Base-by-base conservation (phyloP, 2,329 filamentous ascomycete genomes). In the Gyromitra esculenta region DNA sequence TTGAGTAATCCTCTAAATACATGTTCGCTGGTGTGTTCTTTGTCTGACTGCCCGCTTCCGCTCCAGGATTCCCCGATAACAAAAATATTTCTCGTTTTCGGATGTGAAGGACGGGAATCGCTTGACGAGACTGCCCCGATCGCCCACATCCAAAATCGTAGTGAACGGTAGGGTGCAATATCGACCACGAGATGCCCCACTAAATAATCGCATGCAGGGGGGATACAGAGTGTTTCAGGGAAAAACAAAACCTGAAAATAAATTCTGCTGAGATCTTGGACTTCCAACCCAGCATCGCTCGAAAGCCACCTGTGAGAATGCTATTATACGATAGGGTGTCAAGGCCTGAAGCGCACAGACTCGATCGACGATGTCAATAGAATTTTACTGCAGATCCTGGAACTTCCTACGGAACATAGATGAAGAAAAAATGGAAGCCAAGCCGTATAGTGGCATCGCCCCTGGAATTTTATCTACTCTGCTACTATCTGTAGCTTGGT, bases 131-230 rank as follows among this genome's bases (percentile, higher is more conserved):
- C 65, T 69, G 31, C 52, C n/a, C 70, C 72, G 71, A 74, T 74
- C 64, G 71, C 65, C 65, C 41, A 71, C 59, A 71, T 66, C 52
- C 31, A 48, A 59, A 71, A 70, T 52, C 72, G 50, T 59, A 63
- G 59, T 48, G 48, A 75, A 57, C 57, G 21, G 60, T 64, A 56
- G 52, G 70, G 62, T 48, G 59, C 39, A 59, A 57, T 39, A 64
- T 70, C 65, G 70, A 68, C 59, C 65, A 74, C 57, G 72, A 71
- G 66, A 75, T 75, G 72, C 37, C 71, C 57, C 54, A 8, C 56
- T 11, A 39, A 68, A 41, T 13, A 50, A 64, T 70, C 65, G 21
- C 52, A 59, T 75, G 72, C 67, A 75, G 66, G 63, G 72, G 65
- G 41, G 48, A 41, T 15, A 70, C 31, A 31, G 57, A 43, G 45